Base-by-base conservation (phyloP, 169 alveolate species). In the Plasmodium malariae region DNA sequence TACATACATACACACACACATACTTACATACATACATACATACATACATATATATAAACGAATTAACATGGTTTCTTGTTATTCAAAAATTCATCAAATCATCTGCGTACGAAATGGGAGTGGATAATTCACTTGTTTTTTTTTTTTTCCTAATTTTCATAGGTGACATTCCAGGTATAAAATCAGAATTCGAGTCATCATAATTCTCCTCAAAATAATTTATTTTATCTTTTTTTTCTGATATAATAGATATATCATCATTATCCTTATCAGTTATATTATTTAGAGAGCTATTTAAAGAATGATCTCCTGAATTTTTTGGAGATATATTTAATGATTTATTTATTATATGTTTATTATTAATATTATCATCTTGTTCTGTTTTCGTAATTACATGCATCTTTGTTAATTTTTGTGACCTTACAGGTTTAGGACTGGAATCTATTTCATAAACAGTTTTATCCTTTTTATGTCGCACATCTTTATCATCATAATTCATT, bases 31-130 rank as follows among this genome's bases (percentile, higher is more conserved):
- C 62, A n/a, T 51, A 51, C 21, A 3, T 9, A 51, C 21, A 51
- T 51, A 0, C 57, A 48, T 48, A 48, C 12, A 48, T 48, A 48
- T 48, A 28, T 55, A 55, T 17, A 55, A 17, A 55, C 7, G 30
- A n/a, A 55, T 3, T 2, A 26, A 60, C 37, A 60, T 28, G 7
- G 12, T n/a, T n/a, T 55, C 7, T 21, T 69, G 17, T 24, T 21
- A 12, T 17, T 73, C 43, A 83, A 3, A 83, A 83, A 55, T 83
- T 83, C 91, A 83, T 83, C 59, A 86, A 70, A 57, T 86, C 92
- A 36, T 86, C 92, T 11, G 92, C 92, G 43, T 86, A 86, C 28
- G 92, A 86, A 67, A 83, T 83, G 21, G 92, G 92, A 49, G 92
- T 71, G 3, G 87, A 86, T 72, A 49, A 32, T 49, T 86, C 92